phyloP scores from a whole-genome alignment of 257 asterid genomes.

The Echites panduratus region DNA sequence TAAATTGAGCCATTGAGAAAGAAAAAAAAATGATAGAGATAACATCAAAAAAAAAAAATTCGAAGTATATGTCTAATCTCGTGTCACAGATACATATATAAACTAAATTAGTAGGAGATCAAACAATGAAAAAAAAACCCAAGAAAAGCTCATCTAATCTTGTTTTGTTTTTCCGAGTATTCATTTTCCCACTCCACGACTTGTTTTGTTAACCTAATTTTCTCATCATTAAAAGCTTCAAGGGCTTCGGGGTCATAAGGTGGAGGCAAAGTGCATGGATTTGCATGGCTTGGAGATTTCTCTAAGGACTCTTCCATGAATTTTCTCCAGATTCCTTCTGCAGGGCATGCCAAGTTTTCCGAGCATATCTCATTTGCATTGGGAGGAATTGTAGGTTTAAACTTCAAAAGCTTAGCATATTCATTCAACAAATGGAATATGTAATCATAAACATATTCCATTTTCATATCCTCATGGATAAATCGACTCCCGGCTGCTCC shows the following conservation, averaged over 20 bases:
- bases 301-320: conserved; percentile 77
- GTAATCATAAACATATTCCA: conserved; percentile 73
- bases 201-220: conserved; percentile 34
- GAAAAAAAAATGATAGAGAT: no score
- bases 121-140: background rate
- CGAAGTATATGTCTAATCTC: no score
- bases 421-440: conserved; percentile 68
- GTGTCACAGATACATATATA: background rate
- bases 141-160: conserved; percentile 13
- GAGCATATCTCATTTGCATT: conserved; percentile 58
- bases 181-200: conserved; percentile 72
- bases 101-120: background rate
- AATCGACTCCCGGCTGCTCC: conserved; percentile 74
- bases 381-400: conserved; percentile 50
- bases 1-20: no score
- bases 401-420: conserved; percentile 63
- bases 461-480: conserved; percentile 62
- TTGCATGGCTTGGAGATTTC: conserved; percentile 44
- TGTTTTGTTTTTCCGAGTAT: conserved; percentile 45
- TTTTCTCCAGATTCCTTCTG: conserved; percentile 41
- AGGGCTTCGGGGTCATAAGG: conserved; percentile 47
- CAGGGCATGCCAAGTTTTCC: conserved; percentile 58
- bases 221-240: conserved; percentile 37
- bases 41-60: no score
- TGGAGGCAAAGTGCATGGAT: conserved; percentile 71